Percentiles rank a stretch among this genome's conserved stretches.
phyloP scores from a whole-genome alignment of 768 basidiomycete genomes.

The Butyriboletus loyo region DNA sequence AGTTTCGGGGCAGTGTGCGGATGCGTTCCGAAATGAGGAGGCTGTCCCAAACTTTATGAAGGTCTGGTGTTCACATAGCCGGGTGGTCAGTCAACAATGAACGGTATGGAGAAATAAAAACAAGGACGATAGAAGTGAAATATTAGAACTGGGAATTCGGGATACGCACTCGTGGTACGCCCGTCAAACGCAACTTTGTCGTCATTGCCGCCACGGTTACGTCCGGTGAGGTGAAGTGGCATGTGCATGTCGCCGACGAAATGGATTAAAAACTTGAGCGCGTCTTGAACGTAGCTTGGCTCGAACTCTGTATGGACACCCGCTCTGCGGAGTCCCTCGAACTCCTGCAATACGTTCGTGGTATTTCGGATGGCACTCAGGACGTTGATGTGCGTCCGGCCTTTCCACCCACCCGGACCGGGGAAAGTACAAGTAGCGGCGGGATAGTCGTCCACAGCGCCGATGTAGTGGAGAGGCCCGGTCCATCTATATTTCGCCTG shows the following conservation, averaged over 20 bases:
- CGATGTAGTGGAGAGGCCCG: conserved; percentile 71
- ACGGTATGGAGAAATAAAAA: background rate
- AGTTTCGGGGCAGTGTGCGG: conserved; percentile 70
- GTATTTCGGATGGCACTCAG: conserved; percentile 78
- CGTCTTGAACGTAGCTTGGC: conserved; percentile 56
- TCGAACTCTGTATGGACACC: conserved; percentile 13
- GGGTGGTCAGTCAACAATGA: background rate
- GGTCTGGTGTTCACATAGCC: conserved; percentile 40
- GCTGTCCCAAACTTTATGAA: conserved; percentile 88
- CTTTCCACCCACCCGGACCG: conserved; percentile 72
- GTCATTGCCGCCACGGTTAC: conserved; percentile 86
- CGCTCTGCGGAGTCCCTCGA: conserved; percentile 28
- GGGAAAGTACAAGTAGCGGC: conserved; percentile 73
- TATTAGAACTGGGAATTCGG: background rate
- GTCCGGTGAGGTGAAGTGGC: conserved; percentile 87
- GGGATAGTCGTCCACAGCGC: conserved; percentile 74
- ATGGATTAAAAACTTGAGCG: conserved; percentile 90
- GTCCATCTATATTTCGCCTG: conserved; percentile 63
- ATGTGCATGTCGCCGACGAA: conserved; percentile 92
- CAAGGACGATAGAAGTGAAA: background rate
- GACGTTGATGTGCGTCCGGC: conserved; percentile 56
- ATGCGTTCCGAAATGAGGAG: conserved; percentile 80
- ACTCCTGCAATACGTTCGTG: conserved; percentile 57
- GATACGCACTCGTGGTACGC: conserved; percentile 60
- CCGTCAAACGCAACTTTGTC: conserved; percentile 73